A percentile compares a stretch with the other conserved stretches of the same genome.
These are phyloP conservation scores for Eimeria acervulina DNA, from an alignment of 169 alveolate species.

Conservation along the genomic window DNA sequence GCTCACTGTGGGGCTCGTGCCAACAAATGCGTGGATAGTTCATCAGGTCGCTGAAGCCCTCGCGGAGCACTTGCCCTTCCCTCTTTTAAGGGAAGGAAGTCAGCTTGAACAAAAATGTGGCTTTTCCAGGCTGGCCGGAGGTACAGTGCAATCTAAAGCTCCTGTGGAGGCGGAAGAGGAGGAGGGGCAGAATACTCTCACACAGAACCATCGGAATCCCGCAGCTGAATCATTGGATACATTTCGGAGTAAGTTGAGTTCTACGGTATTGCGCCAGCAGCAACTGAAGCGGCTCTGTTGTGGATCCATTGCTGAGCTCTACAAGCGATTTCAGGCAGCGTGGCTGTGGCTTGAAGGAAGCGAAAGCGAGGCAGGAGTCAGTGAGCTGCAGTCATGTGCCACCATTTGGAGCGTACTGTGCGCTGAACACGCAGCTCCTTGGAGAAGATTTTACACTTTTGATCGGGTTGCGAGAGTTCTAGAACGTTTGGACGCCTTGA, in stretches of 20 bases:
- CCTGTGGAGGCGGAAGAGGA: background rate
- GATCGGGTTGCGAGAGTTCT: constrained; percentile 50
- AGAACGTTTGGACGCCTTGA: background rate
- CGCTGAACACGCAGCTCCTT: constrained; percentile 67
- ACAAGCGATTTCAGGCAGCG: constrained; percentile 51
- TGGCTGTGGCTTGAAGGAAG: constrained; percentile 59
- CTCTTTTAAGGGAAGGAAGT: background rate
- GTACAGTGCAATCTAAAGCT: background rate
- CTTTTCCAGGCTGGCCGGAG: background rate
- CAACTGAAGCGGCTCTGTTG: constrained; percentile 30
- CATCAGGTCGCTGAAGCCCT: constrained; percentile 4
- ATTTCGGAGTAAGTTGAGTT: background rate
- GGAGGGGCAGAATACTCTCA: background rate
- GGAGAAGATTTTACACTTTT: constrained; percentile 62
- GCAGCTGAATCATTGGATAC: background rate
- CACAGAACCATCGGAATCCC: background rate
- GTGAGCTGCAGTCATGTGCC: background rate
- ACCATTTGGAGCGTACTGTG: constrained; percentile 24
- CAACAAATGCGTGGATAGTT: background rate
- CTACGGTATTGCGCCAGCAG: constrained; percentile 61
- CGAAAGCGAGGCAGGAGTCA: background rate
- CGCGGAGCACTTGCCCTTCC: constrained; percentile 34
- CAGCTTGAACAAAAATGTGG: background rate
- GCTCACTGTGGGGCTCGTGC: constrained; percentile 60
- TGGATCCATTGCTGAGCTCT: constrained; percentile 24